Percentiles rank a stretch among this genome's conserved stretches.
phyloP scores from a whole-genome alignment of 202 grass and related monocot species.

The Hordeum pubiflorum region DNA sequence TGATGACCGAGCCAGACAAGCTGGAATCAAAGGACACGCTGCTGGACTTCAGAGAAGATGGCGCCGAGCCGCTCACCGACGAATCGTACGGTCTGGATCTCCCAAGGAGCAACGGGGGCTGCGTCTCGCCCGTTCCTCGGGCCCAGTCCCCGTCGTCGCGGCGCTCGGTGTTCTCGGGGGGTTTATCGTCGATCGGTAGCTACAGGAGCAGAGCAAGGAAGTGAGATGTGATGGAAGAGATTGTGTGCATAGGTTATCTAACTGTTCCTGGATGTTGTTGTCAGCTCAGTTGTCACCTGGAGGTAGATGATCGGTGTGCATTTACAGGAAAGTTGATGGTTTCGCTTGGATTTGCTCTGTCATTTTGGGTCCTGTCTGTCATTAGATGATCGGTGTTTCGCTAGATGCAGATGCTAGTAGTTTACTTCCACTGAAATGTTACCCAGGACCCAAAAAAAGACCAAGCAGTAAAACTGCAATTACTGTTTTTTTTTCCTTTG shows the following conservation, averaged over 20 bases:
- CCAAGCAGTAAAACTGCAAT: background rate
- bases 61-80: background rate
- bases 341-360: background rate
- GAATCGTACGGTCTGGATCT: background rate
- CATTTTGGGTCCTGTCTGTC: background rate
- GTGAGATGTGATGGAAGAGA: slow-evolving; percentile 11
- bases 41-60: slow-evolving; percentile 28
- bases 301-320: slow-evolving; percentile 30
- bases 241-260: slow-evolving; percentile 29
- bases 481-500: too few relatives aligned
- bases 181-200: slow-evolving; percentile 29
- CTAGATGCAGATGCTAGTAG: background rate
- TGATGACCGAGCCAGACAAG: slow-evolving; percentile 11
- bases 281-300: slow-evolving; percentile 19
- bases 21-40: slow-evolving; percentile 16
- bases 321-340: slow-evolving; percentile 10
- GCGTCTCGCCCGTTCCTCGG: background rate
- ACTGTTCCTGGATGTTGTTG: slow-evolving; percentile 12
- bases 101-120: slow-evolving; percentile 24
- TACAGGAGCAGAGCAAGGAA: slow-evolving; percentile 35
- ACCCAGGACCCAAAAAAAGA: background rate
- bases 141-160: background rate
- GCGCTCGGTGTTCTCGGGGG: background rate
- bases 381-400: background rate
- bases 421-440: background rate